Conservation (phyloP, 139 green algal genomes). For the Eudorina sp. region DNA sequence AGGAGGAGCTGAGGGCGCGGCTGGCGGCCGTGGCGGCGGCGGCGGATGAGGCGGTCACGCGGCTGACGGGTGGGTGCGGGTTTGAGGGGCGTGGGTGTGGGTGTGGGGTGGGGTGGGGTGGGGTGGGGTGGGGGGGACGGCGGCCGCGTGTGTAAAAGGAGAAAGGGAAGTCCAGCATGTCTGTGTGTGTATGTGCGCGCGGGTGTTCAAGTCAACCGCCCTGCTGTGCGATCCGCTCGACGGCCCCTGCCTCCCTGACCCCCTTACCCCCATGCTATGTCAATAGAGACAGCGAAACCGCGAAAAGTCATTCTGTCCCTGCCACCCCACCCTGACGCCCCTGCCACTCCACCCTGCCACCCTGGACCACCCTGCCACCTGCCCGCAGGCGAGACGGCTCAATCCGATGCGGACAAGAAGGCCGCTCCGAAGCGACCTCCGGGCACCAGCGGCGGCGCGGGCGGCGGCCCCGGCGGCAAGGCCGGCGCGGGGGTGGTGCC, state of each 20-base stretch:
- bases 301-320: too few relatives aligned
- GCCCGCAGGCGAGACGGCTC: not conserved
- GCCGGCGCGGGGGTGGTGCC: not conserved
- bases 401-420: not conserved
- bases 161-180: too few relatives aligned
- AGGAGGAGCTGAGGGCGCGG: slow-evolving; percentile 48
- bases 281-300: too few relatives aligned
- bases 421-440: not conserved
- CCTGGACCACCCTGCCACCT: not conserved
- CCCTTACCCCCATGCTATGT: too few relatives aligned
- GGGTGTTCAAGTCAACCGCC: too few relatives aligned
- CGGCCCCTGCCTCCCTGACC: too few relatives aligned
- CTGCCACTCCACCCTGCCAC: not conserved
- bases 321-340: not conserved
- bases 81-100: not conserved
- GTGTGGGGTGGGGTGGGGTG: not conserved
- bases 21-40: slow-evolving; percentile 51
- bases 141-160: too few relatives aligned
- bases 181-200: too few relatives aligned
- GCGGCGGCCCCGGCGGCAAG: slow-evolving; percentile 8
- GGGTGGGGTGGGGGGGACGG: too few relatives aligned
- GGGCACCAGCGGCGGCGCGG: not conserved
- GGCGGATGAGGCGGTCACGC: slow-evolving; percentile 48
- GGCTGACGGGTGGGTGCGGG: not conserved
- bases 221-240: too few relatives aligned